A percentile compares a stretch with the other conserved stretches of the same genome.
Evolutionary conservation across 495 filamentous ascomycete species (phyloP).

Genomic region (Penicillium ucsense): DNA sequence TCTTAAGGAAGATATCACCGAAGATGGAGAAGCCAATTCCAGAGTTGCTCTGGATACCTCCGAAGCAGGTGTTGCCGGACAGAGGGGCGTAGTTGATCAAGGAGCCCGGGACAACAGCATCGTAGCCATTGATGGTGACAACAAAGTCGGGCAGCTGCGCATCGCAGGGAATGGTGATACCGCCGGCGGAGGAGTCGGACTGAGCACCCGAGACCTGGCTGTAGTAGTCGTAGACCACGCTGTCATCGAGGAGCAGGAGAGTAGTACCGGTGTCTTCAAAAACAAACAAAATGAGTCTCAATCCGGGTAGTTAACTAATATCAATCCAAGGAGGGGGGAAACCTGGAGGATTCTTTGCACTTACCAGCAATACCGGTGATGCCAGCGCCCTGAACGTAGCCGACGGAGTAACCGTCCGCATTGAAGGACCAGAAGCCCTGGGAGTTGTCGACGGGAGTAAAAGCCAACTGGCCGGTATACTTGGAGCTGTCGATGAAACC

Average conservation of each 20-base stretch:
- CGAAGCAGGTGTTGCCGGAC: conserved; percentile 45
- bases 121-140: conserved; percentile 41
- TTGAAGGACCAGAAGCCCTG: conserved; percentile 68
- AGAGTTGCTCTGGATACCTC: conserved; percentile 52
- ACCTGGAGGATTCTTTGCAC: background rate
- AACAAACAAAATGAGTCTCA: background rate
- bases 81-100: conserved; percentile 37
- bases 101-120: conserved; percentile 33
- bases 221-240: conserved; percentile 57
- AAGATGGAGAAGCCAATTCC: conserved; percentile 61
- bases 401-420: conserved; percentile 51
- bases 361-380: conserved; percentile 31
- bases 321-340: background rate
- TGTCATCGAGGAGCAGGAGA: conserved; percentile 51
- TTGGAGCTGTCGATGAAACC: conserved; percentile 57
- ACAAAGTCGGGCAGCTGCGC: conserved; percentile 52
- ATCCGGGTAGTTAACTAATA: background rate
- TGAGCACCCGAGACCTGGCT: conserved; percentile 40
- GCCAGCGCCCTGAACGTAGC: conserved; percentile 23
- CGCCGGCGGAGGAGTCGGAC: conserved; percentile 42
- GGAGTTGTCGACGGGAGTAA: conserved; percentile 44
- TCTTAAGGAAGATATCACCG: conserved; percentile 72
- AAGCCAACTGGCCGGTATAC: conserved; percentile 55
- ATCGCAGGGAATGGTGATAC: conserved; percentile 60
- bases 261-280: conserved; percentile 57